Conservation (phyloP, 1,284 basidiomycete species). For the Trichosporon sp. region DNA sequence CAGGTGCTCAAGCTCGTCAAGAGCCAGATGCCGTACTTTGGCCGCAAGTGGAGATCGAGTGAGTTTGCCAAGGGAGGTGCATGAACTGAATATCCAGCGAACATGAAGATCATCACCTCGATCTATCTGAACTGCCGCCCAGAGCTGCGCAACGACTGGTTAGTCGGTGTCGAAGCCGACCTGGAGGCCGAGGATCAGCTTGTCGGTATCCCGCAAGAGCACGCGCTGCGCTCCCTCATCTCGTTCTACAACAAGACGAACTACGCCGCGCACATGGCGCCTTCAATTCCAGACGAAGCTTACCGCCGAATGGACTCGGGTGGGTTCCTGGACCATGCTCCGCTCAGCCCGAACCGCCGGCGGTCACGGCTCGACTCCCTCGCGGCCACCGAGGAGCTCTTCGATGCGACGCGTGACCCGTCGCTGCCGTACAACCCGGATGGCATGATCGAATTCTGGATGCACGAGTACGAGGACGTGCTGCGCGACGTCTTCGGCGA, state of each 20-base stretch:
- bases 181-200: constrained; percentile 69
- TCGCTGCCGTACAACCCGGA: constrained; percentile 58
- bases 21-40: constrained; percentile 97
- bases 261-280: constrained; percentile 39
- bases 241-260: constrained; percentile 70
- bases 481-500: constrained; percentile 60
- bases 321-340: constrained; percentile 14
- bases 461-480: constrained; percentile 62
- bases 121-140: constrained; percentile 98
- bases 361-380: constrained; percentile 32
- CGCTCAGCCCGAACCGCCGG: constrained; percentile 20
- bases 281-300: constrained; percentile 31
- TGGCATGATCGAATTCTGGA: constrained; percentile 60
- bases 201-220: constrained; percentile 79
- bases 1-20: constrained; percentile 98
- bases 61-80: constrained; percentile 44
- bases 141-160: constrained; percentile 96
- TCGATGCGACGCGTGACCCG: constrained; percentile 58
- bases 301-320: neutral
- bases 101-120: constrained; percentile 99
- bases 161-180: constrained; percentile 89
- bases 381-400: constrained; percentile 51
- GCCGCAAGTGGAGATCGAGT: constrained; percentile 98
- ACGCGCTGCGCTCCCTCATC: constrained; percentile 89
- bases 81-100: constrained; percentile 63